Percentiles rank a stretch among this genome's conserved stretches.
These are phyloP conservation scores for Tulasnella sp. DNA, from an alignment of 768 basidiomycete genomes.

Conservation along the genomic window DNA sequence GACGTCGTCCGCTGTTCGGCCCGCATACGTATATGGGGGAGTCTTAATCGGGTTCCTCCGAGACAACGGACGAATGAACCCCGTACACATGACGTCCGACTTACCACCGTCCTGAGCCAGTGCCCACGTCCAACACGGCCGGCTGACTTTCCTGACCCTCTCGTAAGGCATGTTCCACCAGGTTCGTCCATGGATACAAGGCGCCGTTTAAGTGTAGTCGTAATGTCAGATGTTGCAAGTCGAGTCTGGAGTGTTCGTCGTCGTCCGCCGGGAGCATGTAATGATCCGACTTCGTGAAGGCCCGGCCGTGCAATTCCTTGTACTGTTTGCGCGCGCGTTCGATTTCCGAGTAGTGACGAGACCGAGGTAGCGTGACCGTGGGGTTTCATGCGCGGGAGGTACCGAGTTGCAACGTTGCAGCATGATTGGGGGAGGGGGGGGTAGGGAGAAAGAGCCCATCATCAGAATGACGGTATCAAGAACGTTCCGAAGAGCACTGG, in stretches of 20 bases:
- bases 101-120: constrained; percentile 11
- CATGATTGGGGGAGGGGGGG: not conserved
- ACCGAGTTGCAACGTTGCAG: not conserved
- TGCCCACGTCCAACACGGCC: constrained; percentile 5
- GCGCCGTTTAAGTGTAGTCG: not conserved
- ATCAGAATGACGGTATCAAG: not conserved
- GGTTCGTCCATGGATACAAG: not conserved
- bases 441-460: not conserved
- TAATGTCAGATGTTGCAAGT: constrained; percentile 4
- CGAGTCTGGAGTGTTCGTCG: constrained; percentile 5
- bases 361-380: not conserved
- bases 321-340: not conserved
- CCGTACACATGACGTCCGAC: not conserved
- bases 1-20: not conserved
- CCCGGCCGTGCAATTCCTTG: not conserved
- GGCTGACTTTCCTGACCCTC: not conserved
- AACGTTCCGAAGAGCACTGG: not conserved
- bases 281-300: constrained; percentile 6
- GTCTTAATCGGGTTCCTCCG: not conserved
- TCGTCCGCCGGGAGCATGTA: constrained; percentile 12
- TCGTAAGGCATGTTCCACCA: not conserved
- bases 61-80: no score
- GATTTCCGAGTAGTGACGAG: not conserved
- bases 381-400: not conserved
- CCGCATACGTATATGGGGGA: not conserved